Percentiles rank a stretch among this genome's conserved stretches.
Conservation (phyloP, 108 stramenopile species). For the Parmales sp. region DNA sequence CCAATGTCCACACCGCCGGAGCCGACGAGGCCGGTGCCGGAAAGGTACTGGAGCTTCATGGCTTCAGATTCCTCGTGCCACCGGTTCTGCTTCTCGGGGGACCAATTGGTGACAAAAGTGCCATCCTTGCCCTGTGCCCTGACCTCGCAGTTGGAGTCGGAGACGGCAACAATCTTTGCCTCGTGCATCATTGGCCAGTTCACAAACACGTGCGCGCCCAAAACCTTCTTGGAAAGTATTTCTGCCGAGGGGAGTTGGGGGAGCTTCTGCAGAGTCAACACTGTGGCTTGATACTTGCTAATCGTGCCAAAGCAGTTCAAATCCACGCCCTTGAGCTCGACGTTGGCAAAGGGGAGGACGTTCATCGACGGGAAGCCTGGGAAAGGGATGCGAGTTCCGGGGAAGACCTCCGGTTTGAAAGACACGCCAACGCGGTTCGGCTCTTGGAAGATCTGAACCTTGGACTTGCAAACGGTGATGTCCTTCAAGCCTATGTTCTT, state of each 20-base stretch:
- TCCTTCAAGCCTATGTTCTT: slow-evolving; percentile 69
- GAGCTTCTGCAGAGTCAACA: slow-evolving; percentile 58
- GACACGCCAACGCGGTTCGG: slow-evolving; percentile 39
- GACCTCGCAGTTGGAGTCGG: slow-evolving; percentile 56
- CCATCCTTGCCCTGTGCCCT: slow-evolving; percentile 15
- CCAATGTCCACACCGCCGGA: slow-evolving; percentile 81
- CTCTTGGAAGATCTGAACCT: slow-evolving; percentile 51
- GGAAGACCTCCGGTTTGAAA: slow-evolving; percentile 69
- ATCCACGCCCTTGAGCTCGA: slow-evolving; percentile 50
- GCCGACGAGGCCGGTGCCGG: slow-evolving; percentile 60
- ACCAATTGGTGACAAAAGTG: not conserved
- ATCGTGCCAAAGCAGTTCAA: slow-evolving; percentile 76
- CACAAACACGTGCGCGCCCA: slow-evolving; percentile 75
- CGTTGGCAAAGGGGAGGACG: slow-evolving; percentile 62
- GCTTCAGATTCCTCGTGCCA: slow-evolving; percentile 55
- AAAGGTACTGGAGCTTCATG: slow-evolving; percentile 58
- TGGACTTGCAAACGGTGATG: slow-evolving; percentile 63
- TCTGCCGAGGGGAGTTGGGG: slow-evolving; percentile 57
- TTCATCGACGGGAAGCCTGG: slow-evolving; percentile 86
- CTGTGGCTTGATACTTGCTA: slow-evolving; percentile 75
- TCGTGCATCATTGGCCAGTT: slow-evolving; percentile 99
- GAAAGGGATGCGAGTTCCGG: slow-evolving; percentile 71
- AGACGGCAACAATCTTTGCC: slow-evolving; percentile 79
- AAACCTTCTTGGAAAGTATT: slow-evolving; percentile 52
- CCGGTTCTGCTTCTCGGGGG: slow-evolving; percentile 28